Base-by-base conservation (phyloP, 345 rosid species). In the Laguncularia racemosa region DNA sequence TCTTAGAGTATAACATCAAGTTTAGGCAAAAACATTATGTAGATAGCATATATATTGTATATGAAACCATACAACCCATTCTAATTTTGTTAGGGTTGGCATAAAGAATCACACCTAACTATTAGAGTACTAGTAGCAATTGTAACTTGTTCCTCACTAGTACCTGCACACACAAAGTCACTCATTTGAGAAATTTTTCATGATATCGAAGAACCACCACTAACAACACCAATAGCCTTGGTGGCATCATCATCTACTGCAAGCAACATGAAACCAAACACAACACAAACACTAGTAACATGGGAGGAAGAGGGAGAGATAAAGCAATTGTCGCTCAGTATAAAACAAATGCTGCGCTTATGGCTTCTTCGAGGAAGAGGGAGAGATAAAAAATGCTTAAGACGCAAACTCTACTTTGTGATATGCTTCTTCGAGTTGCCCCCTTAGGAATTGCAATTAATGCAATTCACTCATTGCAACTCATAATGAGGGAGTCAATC, bases 361-460 rank as follows among this genome's bases (percentile, higher is more conserved):
- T 81, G 46, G 97, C 91, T 19, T 8, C 89, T 87, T 56, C 86
- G 89, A 0, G 86, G 86, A 13, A 91, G 91, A 15, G 95, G 73
- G 67, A 2, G 97, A 85, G 79, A 87, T n/a, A 91, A 74, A 83
- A 80, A 57, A 78, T 76, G 57, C 77, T 91, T 58, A 72, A 55
- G 60, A 85, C 86, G 3, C 97, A 87, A 60, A 80, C 88, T 17
- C 68, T 87, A 46, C 59, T 87, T 14, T 85, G 96, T 46, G 95
- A 85, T 71, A 87, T 91, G 95, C 88, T 91, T 52, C 89, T 91
- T 20, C 82, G 89, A 33, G 93, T 80, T 54, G 82, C 81, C 17
- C 93, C 87, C 2, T 76, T 75, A 0, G 85, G 89, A 46, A 77
- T 91, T 23, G 77, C 87, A 56, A 84, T 91, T 16, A 81, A 91